Evolutionary conservation across 352 stramenopile species (phyloP).

Genomic region (Phytophthora megakarya): DNA sequence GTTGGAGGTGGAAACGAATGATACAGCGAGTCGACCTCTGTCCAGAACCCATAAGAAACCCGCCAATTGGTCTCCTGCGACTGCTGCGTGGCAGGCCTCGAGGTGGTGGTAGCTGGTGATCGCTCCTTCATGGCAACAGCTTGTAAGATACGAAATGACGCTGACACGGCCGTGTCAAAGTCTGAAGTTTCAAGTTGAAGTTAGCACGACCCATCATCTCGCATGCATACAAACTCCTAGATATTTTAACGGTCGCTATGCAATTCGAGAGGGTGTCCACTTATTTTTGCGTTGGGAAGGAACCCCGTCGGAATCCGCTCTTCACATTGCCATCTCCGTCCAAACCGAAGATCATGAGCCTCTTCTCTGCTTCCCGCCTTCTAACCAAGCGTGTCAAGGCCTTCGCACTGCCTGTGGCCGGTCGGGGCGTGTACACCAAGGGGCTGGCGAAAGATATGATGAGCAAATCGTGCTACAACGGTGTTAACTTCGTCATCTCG

Average conservation of each 20-base stretch:
- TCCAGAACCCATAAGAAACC: constrained; percentile 64
- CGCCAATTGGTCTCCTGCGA: constrained; percentile 42
- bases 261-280: constrained; percentile 7
- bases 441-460: constrained; percentile 91
- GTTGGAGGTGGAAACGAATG: constrained; percentile 32
- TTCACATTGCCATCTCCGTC: constrained; percentile 12
- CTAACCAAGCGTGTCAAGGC: constrained; percentile 22
- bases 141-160: constrained; percentile 8
- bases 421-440: constrained; percentile 74
- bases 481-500: constrained; percentile 95
- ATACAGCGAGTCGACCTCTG: constrained; percentile 60
- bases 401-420: constrained; percentile 18
- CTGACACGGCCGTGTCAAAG: constrained; percentile 6
- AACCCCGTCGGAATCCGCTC: no score
- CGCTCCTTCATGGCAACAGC: constrained; percentile 19
- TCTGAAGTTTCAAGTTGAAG: constrained; percentile 29
- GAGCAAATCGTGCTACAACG: constrained; percentile 93
- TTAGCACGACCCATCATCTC: not conserved
- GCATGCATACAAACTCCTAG: constrained; percentile 20
- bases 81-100: constrained; percentile 14
- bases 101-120: not conserved
- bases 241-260: constrained; percentile 4
- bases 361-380: constrained; percentile 26
- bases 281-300: constrained; percentile 8
- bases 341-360: constrained; percentile 21